A percentile compares a stretch with the other conserved stretches of the same genome.
These are phyloP conservation scores for Lasiodiplodia theobromae DNA, from an alignment of 2,329 filamentous ascomycete genomes.

Conservation along the genomic window DNA sequence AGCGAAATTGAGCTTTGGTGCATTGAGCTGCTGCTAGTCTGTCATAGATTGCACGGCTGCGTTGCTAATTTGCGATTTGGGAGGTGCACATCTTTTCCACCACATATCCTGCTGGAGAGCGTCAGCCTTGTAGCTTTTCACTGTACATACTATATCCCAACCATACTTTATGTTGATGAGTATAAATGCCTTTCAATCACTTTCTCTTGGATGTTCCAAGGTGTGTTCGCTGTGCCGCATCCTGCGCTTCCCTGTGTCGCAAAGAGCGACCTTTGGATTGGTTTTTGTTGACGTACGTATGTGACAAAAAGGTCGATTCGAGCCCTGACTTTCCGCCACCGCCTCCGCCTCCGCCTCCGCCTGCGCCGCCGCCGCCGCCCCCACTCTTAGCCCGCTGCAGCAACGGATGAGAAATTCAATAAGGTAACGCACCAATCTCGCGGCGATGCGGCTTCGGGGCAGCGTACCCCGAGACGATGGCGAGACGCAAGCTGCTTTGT, in stretches of 20 bases:
- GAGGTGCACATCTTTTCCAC: too few relatives aligned
- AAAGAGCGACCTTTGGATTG: not conserved
- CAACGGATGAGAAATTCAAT: not conserved
- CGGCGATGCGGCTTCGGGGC: not conserved
- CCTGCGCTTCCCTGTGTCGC: not conserved
- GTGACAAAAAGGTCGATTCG: not conserved
- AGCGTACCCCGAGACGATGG: not conserved
- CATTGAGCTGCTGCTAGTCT: not conserved
- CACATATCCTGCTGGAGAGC: not conserved
- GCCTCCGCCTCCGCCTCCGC: not conserved
- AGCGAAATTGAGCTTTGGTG: constrained; percentile 16
- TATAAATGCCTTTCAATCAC: not conserved
- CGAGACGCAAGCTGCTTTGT: too few relatives aligned
- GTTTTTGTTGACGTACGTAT: not conserved
- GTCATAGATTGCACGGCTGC: not conserved
- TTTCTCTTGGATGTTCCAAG: not conserved
- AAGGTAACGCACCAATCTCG: not conserved
- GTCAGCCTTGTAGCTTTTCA: not conserved
- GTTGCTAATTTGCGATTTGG: not conserved
- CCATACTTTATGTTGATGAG: not conserved
- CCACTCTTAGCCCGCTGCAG: not conserved
- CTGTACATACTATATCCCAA: constrained; percentile 11
- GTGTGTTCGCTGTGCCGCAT: not conserved
- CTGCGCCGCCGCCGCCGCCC: not conserved
- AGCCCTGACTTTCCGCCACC: not conserved